Conservation (phyloP, 495 filamentous ascomycete genomes). For the Polyplosphaeria fusca region DNA sequence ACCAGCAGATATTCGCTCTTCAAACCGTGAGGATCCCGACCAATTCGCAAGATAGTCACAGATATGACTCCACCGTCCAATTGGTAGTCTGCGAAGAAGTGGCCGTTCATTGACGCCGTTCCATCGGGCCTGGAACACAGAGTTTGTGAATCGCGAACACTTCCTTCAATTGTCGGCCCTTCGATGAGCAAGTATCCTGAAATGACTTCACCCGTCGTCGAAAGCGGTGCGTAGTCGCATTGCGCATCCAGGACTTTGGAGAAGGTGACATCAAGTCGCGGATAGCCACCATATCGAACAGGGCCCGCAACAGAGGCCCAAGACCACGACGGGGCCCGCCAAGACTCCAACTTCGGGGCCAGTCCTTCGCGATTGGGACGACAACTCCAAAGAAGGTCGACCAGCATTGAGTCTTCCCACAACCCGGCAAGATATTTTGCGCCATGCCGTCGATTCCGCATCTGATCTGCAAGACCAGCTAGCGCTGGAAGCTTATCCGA, state of each 20-base stretch:
- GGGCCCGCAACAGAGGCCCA: conserved; percentile 4
- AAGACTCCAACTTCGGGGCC: neutral
- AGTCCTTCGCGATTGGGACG: neutral
- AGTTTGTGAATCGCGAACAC: neutral
- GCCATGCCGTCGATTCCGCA: conserved; percentile 13
- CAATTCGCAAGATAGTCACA: neutral
- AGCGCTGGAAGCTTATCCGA: conserved; percentile 37
- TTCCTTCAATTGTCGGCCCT: neutral
- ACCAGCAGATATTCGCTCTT: neutral
- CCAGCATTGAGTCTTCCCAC: conserved; percentile 31
- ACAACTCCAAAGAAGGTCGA: conserved; percentile 8
- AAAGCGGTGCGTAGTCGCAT: neutral
- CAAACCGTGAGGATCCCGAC: neutral
- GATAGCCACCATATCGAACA: neutral
- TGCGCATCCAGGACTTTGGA: neutral
- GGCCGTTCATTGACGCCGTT: neutral
- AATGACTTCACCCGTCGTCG: neutral
- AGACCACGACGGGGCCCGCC: conserved; percentile 5
- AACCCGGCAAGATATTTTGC: conserved; percentile 35
- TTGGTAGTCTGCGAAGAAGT: neutral
- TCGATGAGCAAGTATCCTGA: neutral
- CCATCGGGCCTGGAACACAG: neutral
- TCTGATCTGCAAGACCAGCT: conserved; percentile 31
- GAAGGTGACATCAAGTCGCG: neutral
- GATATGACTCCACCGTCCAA: neutral